Percentiles rank a stretch among this genome's conserved stretches.
phyloP scores from a whole-genome alignment of 495 filamentous ascomycete species.

The Annulohypoxylon stygium region DNA sequence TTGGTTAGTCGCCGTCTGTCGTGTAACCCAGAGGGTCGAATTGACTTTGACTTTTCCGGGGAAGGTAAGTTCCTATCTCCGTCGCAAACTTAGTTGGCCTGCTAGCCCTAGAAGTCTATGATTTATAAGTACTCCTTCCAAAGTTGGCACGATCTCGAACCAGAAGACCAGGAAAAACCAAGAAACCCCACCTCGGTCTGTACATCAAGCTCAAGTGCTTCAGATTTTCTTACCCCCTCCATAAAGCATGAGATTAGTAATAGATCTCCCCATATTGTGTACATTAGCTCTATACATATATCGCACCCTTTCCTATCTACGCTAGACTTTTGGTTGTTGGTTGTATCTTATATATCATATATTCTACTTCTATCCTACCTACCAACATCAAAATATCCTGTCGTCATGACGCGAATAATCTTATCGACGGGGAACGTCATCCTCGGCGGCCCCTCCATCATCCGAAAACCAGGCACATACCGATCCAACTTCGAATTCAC shows the following conservation, averaged over 20 bases:
- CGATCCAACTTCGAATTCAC: slow-evolving; percentile 91
- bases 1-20: slow-evolving; percentile 25
- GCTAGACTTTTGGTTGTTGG: slow-evolving; percentile 16
- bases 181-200: slow-evolving; percentile 36
- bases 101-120: not conserved
- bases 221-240: slow-evolving; percentile 33
- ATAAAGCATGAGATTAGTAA: slow-evolving; percentile 40
- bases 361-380: not conserved
- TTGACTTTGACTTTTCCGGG: slow-evolving; percentile 1
- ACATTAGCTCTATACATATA: slow-evolving; percentile 16
- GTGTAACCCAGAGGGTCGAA: slow-evolving; percentile 20
- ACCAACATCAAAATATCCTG: not conserved
- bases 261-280: slow-evolving; percentile 26
- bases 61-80: slow-evolving; percentile 18
- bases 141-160: slow-evolving; percentile 7
- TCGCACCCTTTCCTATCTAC: slow-evolving; percentile 21
- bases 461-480: slow-evolving; percentile 77
- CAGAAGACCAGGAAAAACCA: slow-evolving; percentile 7
- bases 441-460: slow-evolving; percentile 80
- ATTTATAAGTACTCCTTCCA: not conserved
- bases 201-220: slow-evolving; percentile 32
- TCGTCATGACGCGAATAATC: slow-evolving; percentile 79
- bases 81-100: slow-evolving; percentile 1
- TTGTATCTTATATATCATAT: slow-evolving; percentile 21
- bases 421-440: slow-evolving; percentile 95